These are phyloP conservation scores for Ophiocordyceps polyrhachis-furcata DNA, from an alignment of 2,329 filamentous ascomycete species.

Conservation along the genomic window DNA sequence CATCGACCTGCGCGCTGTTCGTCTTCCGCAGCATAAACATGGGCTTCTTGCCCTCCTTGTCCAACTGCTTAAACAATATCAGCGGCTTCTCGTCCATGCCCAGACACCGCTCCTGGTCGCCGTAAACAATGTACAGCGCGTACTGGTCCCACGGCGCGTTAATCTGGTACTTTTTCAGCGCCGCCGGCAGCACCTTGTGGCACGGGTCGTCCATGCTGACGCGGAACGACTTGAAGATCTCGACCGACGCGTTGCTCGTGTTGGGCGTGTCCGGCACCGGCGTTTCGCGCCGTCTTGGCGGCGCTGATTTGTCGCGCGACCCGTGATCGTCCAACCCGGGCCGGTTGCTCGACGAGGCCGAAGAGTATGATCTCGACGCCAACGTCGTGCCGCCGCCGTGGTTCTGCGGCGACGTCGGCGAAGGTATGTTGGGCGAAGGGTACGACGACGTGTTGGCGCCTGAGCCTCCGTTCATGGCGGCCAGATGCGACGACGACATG, in stretches of 20 bases:
- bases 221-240: slow-evolving; percentile 98
- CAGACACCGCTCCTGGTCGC: slow-evolving; percentile 90
- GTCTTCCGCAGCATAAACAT: slow-evolving; percentile 93
- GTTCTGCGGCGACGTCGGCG: slow-evolving; percentile 48
- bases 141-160: slow-evolving; percentile 96
- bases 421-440: slow-evolving; percentile 48
- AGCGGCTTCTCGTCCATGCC: slow-evolving; percentile 84
- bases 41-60: slow-evolving; percentile 91
- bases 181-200: slow-evolving; percentile 88
- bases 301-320: slow-evolving; percentile 7
- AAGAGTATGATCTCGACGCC: slow-evolving; percentile 36
- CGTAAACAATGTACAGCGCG: slow-evolving; percentile 93
- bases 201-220: slow-evolving; percentile 97
- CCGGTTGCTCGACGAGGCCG: background rate
- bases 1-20: slow-evolving; percentile 31
- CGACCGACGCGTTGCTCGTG: slow-evolving; percentile 45
- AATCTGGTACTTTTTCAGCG: slow-evolving; percentile 95
- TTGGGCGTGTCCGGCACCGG: slow-evolving; percentile 43
- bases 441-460: slow-evolving; percentile 25
- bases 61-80: slow-evolving; percentile 91
- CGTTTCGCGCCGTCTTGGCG: slow-evolving; percentile 40
- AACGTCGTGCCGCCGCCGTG: slow-evolving; percentile 35
- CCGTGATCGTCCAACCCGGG: background rate
- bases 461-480: slow-evolving; percentile 41
- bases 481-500: slow-evolving; percentile 48